Percentiles rank a stretch among this genome's conserved stretches.
Evolutionary conservation across 2,329 filamentous ascomycete genomes (phyloP).

Genomic region (Neofusicoccum umdonicola): DNA sequence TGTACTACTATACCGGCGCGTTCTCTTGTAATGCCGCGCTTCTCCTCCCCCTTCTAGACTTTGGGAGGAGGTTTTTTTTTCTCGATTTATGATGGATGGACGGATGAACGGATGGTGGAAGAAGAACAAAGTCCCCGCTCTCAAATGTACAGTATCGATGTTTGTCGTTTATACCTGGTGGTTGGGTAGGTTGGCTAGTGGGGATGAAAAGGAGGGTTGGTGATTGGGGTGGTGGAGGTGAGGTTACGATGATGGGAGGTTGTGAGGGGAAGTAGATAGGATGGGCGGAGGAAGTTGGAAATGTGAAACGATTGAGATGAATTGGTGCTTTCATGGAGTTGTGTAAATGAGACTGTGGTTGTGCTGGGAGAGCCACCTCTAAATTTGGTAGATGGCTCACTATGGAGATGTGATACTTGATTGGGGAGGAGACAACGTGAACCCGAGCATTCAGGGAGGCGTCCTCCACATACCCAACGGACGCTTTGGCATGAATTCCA

Average conservation of each 20-base stretch:
- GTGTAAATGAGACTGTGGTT: too few relatives aligned
- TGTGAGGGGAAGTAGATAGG: not conserved
- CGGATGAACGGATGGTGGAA: not conserved
- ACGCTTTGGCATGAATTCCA: too few relatives aligned
- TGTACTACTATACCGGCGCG: slow-evolving; percentile 9
- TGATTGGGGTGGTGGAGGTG: too few relatives aligned
- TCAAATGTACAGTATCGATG: slow-evolving; percentile 5
- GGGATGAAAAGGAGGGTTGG: not conserved
- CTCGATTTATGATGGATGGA: not conserved
- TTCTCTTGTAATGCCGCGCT: too few relatives aligned
- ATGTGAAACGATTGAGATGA: slow-evolving; percentile 12
- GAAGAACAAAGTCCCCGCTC: slow-evolving; percentile 4
- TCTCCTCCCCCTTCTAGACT: not conserved
- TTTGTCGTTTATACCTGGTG: slow-evolving; percentile 2
- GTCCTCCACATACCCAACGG: too few relatives aligned
- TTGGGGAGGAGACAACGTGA: too few relatives aligned
- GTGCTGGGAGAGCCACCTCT: too few relatives aligned
- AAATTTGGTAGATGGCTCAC: too few relatives aligned
- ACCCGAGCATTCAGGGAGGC: too few relatives aligned
- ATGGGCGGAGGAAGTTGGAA: not conserved
- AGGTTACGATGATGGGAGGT: not conserved
- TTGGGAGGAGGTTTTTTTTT: not conserved
- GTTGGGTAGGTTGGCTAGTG: not conserved
- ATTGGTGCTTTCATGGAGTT: too few relatives aligned
- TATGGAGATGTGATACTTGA: too few relatives aligned